Evolutionary conservation across 805 yeast genomes (phyloP).

Genomic region (Scheffersomyces coipomensis): DNA sequence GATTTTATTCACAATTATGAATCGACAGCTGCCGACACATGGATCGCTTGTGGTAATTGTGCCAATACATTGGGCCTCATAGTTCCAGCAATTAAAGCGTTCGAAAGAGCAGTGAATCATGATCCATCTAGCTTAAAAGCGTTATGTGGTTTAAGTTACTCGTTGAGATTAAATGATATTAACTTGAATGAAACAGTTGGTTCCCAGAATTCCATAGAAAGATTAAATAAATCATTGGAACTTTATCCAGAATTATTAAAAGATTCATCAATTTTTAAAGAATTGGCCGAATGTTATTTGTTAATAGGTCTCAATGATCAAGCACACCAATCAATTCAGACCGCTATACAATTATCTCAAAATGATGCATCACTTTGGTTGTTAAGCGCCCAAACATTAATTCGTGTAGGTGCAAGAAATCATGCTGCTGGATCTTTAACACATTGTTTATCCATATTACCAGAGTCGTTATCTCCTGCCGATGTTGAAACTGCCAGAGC

Average conservation of each 20-base stretch:
- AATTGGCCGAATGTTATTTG: slow-evolving; percentile 52
- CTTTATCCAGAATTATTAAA: slow-evolving; percentile 35
- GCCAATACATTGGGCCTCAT: slow-evolving; percentile 41
- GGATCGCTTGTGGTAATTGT: slow-evolving; percentile 48
- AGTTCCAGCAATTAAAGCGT: slow-evolving; percentile 41
- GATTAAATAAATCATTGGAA: slow-evolving; percentile 37
- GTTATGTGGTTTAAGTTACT: slow-evolving; percentile 41
- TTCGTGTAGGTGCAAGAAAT: slow-evolving; percentile 38
- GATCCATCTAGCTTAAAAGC: slow-evolving; percentile 41
- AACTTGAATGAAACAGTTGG: slow-evolving; percentile 38
- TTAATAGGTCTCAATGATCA: slow-evolving; percentile 47
- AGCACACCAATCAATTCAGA: slow-evolving; percentile 48
- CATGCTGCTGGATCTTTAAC: slow-evolving; percentile 50
- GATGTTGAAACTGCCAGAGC: slow-evolving; percentile 50
- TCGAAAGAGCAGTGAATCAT: slow-evolving; percentile 41
- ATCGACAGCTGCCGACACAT: slow-evolving; percentile 35
- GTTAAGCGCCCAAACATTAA: slow-evolving; percentile 47
- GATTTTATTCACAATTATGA: slow-evolving; percentile 11
- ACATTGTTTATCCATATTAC: slow-evolving; percentile 42
- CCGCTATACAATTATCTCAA: slow-evolving; percentile 37
- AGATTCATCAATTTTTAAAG: slow-evolving; percentile 43
- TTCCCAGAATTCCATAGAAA: slow-evolving; percentile 37
- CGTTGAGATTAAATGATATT: slow-evolving; percentile 39
- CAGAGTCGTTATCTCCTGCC: slow-evolving; percentile 23
- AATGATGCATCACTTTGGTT: slow-evolving; percentile 48